These are phyloP conservation scores for Cucurbita ficifolia DNA, from an alignment of 306 rosid genomes.

Conservation along the genomic window DNA sequence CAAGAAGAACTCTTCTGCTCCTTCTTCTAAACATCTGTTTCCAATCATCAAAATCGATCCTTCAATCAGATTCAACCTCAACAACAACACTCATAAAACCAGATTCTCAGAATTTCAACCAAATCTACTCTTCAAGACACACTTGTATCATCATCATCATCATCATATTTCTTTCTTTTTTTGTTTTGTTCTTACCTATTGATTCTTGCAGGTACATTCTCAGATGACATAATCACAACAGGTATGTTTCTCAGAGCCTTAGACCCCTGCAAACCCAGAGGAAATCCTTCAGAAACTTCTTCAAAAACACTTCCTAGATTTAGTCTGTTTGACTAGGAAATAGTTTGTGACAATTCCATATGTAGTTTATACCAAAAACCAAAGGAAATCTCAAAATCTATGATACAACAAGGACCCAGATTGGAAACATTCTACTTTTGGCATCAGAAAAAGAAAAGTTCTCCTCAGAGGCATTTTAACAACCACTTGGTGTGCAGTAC, in stretches of 20 bases:
- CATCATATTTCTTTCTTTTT: neutral
- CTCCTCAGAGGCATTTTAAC: neutral
- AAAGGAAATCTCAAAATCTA: neutral
- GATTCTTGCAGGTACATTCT: constrained; percentile 88
- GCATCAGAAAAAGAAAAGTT: neutral
- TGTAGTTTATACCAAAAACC: neutral
- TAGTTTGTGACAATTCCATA: neutral
- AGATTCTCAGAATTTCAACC: neutral
- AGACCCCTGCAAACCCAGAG: constrained; percentile 60
- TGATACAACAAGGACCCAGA: neutral
- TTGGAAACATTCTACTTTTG: neutral
- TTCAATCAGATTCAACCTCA: constrained; percentile 4
- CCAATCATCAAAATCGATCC: neutral
- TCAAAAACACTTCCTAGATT: neutral
- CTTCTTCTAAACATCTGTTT: constrained; percentile 83
- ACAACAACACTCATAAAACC: neutral
- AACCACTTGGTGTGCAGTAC: neutral
- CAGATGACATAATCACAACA: constrained; percentile 93
- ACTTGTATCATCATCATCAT: neutral
- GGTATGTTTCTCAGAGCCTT: constrained; percentile 78
- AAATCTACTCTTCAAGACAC: neutral
- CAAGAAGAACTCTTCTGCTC: constrained; percentile 89
- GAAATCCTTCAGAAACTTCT: neutral
- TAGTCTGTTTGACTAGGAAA: neutral
- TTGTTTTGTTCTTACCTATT: constrained; percentile 29